These are phyloP conservation scores for Quercus phellos DNA, from an alignment of 331 rosid genomes.

Conservation along the genomic window DNA sequence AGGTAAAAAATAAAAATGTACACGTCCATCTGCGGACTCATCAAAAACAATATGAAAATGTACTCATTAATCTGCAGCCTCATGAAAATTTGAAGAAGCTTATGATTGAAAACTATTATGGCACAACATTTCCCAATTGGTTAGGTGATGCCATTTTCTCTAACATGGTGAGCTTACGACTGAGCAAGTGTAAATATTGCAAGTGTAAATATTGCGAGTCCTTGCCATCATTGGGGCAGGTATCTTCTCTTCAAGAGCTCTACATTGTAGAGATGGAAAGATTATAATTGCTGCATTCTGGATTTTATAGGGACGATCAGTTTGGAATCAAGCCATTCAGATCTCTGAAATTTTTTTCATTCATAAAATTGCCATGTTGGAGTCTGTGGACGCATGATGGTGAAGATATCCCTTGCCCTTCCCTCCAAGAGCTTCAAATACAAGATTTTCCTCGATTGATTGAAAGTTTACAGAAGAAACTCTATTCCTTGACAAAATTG, in stretches of 20 bases:
- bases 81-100: conserved; percentile 15
- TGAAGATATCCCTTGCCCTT: neutral
- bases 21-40: no score
- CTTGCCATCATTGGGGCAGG: conserved; percentile 24
- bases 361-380: conserved; percentile 19
- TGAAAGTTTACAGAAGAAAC: neutral
- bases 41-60: no score
- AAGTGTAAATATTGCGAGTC: conserved; percentile 4
- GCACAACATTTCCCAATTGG: conserved; percentile 22
- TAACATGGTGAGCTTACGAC: conserved; percentile 1
- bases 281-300: neutral
- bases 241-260: conserved; percentile 21
- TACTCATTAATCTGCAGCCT: conserved; percentile 9
- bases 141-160: conserved; percentile 13
- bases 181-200: conserved; percentile 8
- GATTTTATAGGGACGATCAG: neutral
- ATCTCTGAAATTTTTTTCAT: conserved; percentile 13
- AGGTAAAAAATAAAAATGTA: no score
- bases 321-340: neutral
- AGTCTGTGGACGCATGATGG: neutral
- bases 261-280: conserved; percentile 2
- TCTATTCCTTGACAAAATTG: neutral
- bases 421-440: neutral
- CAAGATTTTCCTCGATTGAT: neutral
- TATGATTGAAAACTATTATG: conserved; percentile 15